These are phyloP conservation scores for Podospora australis DNA, from an alignment of 495 filamentous ascomycete species.

Conservation along the genomic window DNA sequence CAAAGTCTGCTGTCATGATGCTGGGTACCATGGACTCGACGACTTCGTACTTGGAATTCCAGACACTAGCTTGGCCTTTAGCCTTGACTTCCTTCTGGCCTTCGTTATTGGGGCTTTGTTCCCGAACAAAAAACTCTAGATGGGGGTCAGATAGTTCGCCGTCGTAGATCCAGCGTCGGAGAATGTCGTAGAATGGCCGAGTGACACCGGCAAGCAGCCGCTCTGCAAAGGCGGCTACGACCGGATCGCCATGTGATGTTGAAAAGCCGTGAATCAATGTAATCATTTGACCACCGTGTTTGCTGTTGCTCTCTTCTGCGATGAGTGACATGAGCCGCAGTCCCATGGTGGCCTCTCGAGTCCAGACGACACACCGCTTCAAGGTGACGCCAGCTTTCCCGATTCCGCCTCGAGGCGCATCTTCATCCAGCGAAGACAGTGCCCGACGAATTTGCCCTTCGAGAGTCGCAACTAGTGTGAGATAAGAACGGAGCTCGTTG, in stretches of 20 bases:
- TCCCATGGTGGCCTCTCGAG: slow-evolving; percentile 93
- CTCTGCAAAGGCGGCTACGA: slow-evolving; percentile 90
- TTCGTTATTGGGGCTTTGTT: slow-evolving; percentile 47
- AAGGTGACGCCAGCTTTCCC: slow-evolving; percentile 90
- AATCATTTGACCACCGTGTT: slow-evolving; percentile 88
- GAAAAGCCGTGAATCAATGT: slow-evolving; percentile 91
- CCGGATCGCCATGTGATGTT: slow-evolving; percentile 88
- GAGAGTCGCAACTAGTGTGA: slow-evolving; percentile 85
- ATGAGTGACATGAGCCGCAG: slow-evolving; percentile 90
- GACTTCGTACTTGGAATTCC: slow-evolving; percentile 95
- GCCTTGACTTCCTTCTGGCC: slow-evolving; percentile 47
- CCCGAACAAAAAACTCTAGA: slow-evolving; percentile 89
- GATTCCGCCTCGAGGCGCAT: slow-evolving; percentile 56
- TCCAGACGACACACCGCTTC: slow-evolving; percentile 96
- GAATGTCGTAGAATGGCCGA: slow-evolving; percentile 94
- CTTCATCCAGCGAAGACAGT: slow-evolving; percentile 59
- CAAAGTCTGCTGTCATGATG: slow-evolving; percentile 87
- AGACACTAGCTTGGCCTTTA: slow-evolving; percentile 79
- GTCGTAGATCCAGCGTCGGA: slow-evolving; percentile 96
- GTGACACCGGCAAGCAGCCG: slow-evolving; percentile 86
- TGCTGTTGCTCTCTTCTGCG: slow-evolving; percentile 79
- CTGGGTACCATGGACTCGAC: slow-evolving; percentile 80
- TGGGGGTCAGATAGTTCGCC: slow-evolving; percentile 96
- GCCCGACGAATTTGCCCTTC: slow-evolving; percentile 91
- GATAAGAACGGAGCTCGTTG: slow-evolving; percentile 78